A percentile compares a stretch with the other conserved stretches of the same genome.
Evolutionary conservation across 805 yeast genomes (phyloP).

Genomic region (Pichia exigua): DNA sequence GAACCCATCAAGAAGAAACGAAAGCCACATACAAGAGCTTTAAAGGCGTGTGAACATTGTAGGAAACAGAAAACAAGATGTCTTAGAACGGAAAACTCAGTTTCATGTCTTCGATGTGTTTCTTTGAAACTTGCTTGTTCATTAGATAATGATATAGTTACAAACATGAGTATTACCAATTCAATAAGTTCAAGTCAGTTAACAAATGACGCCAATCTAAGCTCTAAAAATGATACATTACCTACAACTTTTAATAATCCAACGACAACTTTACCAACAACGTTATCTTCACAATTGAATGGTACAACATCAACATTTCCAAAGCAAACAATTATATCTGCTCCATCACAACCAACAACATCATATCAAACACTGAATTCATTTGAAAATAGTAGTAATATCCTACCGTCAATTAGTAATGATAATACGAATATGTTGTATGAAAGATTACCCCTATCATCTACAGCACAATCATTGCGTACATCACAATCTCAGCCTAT

Average conservation of each 20-base stretch:
- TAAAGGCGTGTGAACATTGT: slow-evolving; percentile 11
- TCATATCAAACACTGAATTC: neutral
- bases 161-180: neutral
- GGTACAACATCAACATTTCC: neutral
- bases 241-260: neutral
- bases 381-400: neutral
- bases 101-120: slow-evolving; percentile 9
- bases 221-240: neutral
- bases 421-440: neutral
- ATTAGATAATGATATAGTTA: neutral
- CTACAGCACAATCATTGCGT: neutral
- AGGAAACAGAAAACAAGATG: slow-evolving; percentile 13
- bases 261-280: neutral
- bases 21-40: slow-evolving; percentile 10
- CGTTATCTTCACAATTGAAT: neutral
- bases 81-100: slow-evolving; percentile 3
- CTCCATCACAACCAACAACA: neutral
- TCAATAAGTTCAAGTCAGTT: neutral
- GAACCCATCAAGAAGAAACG: neutral
- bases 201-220: neutral
- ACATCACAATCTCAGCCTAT: neutral
- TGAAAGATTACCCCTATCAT: neutral
- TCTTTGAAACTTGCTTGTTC: slow-evolving; percentile 11
- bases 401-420: neutral
- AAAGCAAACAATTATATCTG: neutral